These are phyloP conservation scores for Solanum habrochaites DNA, from an alignment of 257 asterid genomes.

Conservation along the genomic window DNA sequence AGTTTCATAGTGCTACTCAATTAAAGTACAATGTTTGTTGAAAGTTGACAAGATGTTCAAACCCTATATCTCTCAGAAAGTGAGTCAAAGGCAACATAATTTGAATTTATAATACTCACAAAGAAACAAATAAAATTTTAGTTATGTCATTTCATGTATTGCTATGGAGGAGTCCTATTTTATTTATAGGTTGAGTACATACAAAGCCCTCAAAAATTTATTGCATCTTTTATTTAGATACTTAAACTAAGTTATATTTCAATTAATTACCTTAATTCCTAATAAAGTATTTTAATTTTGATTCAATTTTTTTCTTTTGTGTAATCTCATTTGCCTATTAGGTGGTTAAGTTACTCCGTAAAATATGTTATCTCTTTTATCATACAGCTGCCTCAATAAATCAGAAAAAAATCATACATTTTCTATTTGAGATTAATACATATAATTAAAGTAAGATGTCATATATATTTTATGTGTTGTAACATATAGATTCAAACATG, in stretches of 20 bases:
- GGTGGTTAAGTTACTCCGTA: too few relatives aligned
- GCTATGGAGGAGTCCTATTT: background rate
- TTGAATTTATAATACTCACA: background rate
- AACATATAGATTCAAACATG: background rate
- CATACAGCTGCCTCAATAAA: too few relatives aligned
- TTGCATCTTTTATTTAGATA: background rate
- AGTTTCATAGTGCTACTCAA: background rate
- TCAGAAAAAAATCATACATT: background rate
- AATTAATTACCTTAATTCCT: background rate
- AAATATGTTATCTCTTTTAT: background rate
- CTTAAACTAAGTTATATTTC: rapidly evolving
- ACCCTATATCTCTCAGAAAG: background rate
- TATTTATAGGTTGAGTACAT: background rate
- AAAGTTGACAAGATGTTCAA: background rate
- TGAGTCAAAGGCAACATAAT: background rate
- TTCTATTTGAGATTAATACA: background rate
- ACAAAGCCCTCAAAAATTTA: background rate
- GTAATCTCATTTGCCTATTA: background rate
- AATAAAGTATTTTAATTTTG: background rate
- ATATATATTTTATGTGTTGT: background rate
- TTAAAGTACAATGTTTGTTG: background rate
- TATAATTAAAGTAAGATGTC: background rate
- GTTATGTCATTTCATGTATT: background rate
- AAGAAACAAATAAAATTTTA: background rate
- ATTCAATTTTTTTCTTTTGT: background rate